phyloP scores from a whole-genome alignment of 805 yeast species.

The Myxozyma monticola region DNA sequence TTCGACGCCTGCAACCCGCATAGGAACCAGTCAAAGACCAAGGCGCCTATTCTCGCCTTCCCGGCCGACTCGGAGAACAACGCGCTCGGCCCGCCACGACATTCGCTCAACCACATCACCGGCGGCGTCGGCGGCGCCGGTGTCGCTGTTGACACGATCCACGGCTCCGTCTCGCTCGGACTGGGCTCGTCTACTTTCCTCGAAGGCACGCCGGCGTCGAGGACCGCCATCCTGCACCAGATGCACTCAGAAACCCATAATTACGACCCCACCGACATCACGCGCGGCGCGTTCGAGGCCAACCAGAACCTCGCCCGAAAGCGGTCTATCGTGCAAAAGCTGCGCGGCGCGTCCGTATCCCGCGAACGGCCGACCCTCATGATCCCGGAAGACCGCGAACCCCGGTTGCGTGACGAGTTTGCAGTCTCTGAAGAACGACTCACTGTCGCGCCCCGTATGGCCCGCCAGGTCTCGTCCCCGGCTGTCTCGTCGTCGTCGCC shows the following conservation, averaged over 20 bases:
- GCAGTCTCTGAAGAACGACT: not conserved
- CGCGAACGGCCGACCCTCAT: not conserved
- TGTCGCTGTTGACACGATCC: slow-evolving; percentile 51
- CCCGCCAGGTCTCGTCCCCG: slow-evolving; percentile 27
- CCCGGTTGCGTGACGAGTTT: not conserved
- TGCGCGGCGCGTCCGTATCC: slow-evolving; percentile 39
- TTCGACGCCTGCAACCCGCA: slow-evolving; percentile 98
- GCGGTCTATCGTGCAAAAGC: slow-evolving; percentile 75
- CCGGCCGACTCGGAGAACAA: slow-evolving; percentile 94
- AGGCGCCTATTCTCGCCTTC: slow-evolving; percentile 93
- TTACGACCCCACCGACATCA: slow-evolving; percentile 15
- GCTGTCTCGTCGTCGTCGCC: slow-evolving; percentile 16
- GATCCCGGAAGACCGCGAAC: not conserved
- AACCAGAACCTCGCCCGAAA: slow-evolving; percentile 63
- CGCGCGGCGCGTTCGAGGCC: slow-evolving; percentile 19
- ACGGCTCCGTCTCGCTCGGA: slow-evolving; percentile 84
- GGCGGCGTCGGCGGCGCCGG: slow-evolving; percentile 5
- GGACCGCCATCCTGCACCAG: slow-evolving; percentile 30
- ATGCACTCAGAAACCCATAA: slow-evolving; percentile 8
- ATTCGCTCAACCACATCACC: slow-evolving; percentile 7
- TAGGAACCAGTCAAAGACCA: slow-evolving; percentile 70
- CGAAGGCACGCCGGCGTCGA: slow-evolving; percentile 92
- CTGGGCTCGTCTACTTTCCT: slow-evolving; percentile 88
- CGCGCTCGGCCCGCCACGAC: slow-evolving; percentile 59
- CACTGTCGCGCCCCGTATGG: slow-evolving; percentile 10